Conservation (phyloP, 169 alveolate species). For the Blepharisma undulans region DNA sequence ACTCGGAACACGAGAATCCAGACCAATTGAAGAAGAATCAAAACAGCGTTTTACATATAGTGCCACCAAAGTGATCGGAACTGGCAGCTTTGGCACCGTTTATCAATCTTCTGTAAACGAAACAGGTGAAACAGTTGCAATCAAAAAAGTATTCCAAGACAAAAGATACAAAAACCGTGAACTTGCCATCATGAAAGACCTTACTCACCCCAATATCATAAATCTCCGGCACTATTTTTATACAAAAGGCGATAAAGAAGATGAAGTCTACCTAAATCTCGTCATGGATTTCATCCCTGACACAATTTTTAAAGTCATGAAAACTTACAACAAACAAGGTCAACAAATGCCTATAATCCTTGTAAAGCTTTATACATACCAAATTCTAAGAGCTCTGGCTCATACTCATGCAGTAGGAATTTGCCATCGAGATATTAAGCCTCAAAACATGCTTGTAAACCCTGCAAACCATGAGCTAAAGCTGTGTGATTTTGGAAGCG, state of each 20-base stretch:
- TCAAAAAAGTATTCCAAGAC: conserved; percentile 71
- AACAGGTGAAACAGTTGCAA: conserved; percentile 84
- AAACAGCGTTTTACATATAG: conserved; percentile 51
- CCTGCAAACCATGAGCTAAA: conserved; percentile 91
- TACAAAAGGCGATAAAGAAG: conserved; percentile 80
- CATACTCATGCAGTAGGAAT: conserved; percentile 94
- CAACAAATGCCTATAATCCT: conserved; percentile 90
- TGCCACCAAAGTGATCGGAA: conserved; percentile 93
- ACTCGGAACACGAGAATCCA: neutral
- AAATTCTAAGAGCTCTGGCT: conserved; percentile 93
- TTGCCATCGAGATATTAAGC: conserved; percentile 98
- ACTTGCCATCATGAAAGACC: conserved; percentile 70
- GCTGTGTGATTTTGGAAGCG: conserved; percentile 98
- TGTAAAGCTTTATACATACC: conserved; percentile 93
- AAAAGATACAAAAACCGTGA: conserved; percentile 83
- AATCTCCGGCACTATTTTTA: conserved; percentile 74
- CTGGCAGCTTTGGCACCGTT: conserved; percentile 98
- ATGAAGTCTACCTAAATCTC: conserved; percentile 88
- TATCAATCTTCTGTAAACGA: conserved; percentile 90
- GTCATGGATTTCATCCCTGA: conserved; percentile 98
- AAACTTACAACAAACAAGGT: conserved; percentile 87
- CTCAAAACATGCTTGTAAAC: conserved; percentile 97
- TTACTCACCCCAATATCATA: conserved; percentile 76
- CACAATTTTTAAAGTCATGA: conserved; percentile 91
- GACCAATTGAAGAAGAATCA: neutral